These are phyloP conservation scores for Santalum album DNA, from an alignment of 164 flowering plant species.

Conservation along the genomic window DNA sequence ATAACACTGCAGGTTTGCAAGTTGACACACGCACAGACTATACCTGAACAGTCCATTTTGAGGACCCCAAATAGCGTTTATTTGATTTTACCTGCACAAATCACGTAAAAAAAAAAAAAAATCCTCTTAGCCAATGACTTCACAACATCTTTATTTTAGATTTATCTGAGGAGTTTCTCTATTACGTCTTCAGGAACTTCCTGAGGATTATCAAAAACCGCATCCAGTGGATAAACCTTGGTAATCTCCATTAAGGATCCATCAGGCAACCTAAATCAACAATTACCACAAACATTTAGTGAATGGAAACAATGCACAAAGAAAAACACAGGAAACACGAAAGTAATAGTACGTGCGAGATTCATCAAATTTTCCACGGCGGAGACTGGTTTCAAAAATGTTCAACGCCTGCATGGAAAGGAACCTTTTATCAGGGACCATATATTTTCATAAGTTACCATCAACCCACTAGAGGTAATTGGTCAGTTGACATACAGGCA, in stretches of 20 bases:
- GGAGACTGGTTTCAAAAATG: slow-evolving; percentile 84
- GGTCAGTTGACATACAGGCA: slow-evolving; percentile 59
- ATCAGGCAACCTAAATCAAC: slow-evolving; percentile 66
- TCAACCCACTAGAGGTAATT: neutral
- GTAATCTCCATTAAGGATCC: slow-evolving; percentile 90
- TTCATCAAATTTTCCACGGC: slow-evolving; percentile 92
- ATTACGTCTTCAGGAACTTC: slow-evolving; percentile 98
- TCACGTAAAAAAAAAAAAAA: neutral
- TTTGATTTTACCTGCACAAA: slow-evolving; percentile 74
- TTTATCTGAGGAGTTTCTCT: too few species aligned
- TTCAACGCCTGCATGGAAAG: slow-evolving; percentile 57
- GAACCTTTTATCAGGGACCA: too few species aligned
- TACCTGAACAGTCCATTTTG: slow-evolving; percentile 93
- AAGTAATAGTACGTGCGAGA: slow-evolving; percentile 80
- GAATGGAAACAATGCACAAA: too few species aligned
- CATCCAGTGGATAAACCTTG: slow-evolving; percentile 88
- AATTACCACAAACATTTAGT: neutral
- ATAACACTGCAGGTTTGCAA: too few species aligned
- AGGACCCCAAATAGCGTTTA: slow-evolving; percentile 87
- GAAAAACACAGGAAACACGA: too few species aligned
- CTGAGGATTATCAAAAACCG: slow-evolving; percentile 72
- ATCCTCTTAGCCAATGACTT: too few species aligned
- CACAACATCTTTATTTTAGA: too few species aligned
- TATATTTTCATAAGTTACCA: neutral
- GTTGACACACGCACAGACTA: too few species aligned